Conservation (phyloP, 805 yeast species). For the Maudiozyma turicensis region DNA sequence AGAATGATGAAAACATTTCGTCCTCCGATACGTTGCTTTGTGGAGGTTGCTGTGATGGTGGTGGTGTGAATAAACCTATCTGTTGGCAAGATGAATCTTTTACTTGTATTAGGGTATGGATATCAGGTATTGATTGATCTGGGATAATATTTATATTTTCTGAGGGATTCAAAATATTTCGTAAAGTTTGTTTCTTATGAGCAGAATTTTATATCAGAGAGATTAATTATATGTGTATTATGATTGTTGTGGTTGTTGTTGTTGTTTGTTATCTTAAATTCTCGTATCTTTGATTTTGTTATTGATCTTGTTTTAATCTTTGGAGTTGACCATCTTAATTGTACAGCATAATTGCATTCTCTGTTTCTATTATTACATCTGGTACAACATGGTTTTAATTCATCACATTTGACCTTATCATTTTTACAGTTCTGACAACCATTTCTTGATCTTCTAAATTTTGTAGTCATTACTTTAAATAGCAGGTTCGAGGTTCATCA, state of each 20-base stretch:
- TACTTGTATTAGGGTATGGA: too few relatives aligned
- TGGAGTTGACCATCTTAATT: constrained; percentile 43
- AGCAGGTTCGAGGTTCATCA: too few relatives aligned
- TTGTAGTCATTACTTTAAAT: background rate
- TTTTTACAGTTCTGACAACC: constrained; percentile 58
- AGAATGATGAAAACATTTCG: background rate
- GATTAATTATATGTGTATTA: too few relatives aligned
- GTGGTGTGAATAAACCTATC: background rate
- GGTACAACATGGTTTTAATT: constrained; percentile 50
- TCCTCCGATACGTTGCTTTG: background rate
- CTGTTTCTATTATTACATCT: constrained; percentile 39
- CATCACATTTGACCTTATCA: constrained; percentile 62
- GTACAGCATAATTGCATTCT: constrained; percentile 54
- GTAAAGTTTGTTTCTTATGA: too few relatives aligned
- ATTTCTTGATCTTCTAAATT: constrained; percentile 36
- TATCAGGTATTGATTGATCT: too few relatives aligned
- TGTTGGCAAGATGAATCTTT: too few relatives aligned
- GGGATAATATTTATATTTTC: too few relatives aligned
- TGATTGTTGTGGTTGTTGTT: background rate
- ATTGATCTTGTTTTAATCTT: background rate
- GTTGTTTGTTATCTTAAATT: background rate
- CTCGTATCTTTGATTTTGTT: background rate
- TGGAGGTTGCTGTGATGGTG: background rate
- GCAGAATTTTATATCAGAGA: too few relatives aligned
- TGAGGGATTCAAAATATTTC: too few relatives aligned